These are phyloP conservation scores for Phytophthora fragariae DNA, from an alignment of 352 stramenopile genomes.

Conservation along the genomic window DNA sequence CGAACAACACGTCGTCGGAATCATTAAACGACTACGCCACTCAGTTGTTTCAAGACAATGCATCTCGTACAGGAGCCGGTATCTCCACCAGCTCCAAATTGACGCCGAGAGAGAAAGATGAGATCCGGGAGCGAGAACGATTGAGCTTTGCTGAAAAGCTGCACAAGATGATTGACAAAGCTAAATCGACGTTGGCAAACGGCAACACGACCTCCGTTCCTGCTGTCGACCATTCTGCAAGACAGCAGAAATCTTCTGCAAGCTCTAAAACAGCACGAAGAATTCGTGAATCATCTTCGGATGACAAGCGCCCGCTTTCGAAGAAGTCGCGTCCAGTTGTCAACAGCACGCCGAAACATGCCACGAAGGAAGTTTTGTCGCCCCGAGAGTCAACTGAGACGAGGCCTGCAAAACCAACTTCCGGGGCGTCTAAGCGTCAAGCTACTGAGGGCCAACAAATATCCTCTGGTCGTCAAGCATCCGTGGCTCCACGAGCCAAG, in stretches of 20 bases:
- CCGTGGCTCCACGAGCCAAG: constrained; percentile 22
- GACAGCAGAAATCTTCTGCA: constrained; percentile 15
- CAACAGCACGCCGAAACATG: constrained; percentile 25
- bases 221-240: not conserved
- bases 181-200: constrained; percentile 68
- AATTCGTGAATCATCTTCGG: constrained; percentile 7
- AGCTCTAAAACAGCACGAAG: constrained; percentile 17
- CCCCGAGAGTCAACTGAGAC: constrained; percentile 20
- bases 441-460: constrained; percentile 2
- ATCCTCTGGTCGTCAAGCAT: not conserved
- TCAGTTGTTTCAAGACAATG: constrained; percentile 69
- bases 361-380: constrained; percentile 12
- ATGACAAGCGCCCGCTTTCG: constrained; percentile 16
- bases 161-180: constrained; percentile 90
- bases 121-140: constrained; percentile 62
- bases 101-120: constrained; percentile 41
- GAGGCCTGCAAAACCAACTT: constrained; percentile 24
- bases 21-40: constrained; percentile 76
- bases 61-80: constrained; percentile 8
- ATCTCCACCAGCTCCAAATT: constrained; percentile 20
- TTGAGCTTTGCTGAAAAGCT: constrained; percentile 88
- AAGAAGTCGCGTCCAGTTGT: constrained; percentile 22
- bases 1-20: constrained; percentile 44
- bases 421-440: constrained; percentile 17
- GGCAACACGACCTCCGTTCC: constrained; percentile 26